These are phyloP conservation scores for Huntiella moniliformis DNA, from an alignment of 2,329 filamentous ascomycete genomes.

Conservation along the genomic window DNA sequence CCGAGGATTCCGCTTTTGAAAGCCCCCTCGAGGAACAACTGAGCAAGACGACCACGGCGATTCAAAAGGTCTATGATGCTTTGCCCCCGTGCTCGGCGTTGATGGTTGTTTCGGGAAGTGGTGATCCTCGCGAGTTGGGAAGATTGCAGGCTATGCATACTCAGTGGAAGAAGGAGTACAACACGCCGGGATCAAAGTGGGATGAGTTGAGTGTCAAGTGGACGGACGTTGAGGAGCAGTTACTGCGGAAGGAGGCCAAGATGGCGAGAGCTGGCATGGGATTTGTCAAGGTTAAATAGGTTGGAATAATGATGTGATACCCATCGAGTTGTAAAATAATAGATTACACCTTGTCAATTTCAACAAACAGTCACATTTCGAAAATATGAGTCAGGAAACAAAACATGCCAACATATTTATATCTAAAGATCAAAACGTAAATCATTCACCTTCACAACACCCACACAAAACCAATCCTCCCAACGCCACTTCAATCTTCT, in stretches of 20 bases:
- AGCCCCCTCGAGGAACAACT: slow-evolving; percentile 28
- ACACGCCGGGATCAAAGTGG: slow-evolving; percentile 44
- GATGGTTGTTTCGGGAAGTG: slow-evolving; percentile 46
- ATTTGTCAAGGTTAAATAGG: slow-evolving; percentile 45
- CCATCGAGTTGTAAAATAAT: not conserved
- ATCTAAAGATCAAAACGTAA: not conserved
- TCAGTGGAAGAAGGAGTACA: slow-evolving; percentile 45
- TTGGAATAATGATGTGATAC: not conserved
- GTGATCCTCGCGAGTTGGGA: slow-evolving; percentile 48
- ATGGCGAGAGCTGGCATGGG: slow-evolving; percentile 43
- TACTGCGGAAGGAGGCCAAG: slow-evolving; percentile 35
- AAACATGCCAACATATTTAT: not conserved
- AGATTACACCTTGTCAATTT: not conserved
- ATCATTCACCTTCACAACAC: slow-evolving; percentile 1
- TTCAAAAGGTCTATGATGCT: slow-evolving; percentile 35
- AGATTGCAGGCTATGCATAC: slow-evolving; percentile 39
- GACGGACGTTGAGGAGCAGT: slow-evolving; percentile 49
- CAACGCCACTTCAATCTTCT: not conserved
- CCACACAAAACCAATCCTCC: not conserved
- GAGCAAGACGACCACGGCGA: slow-evolving; percentile 26
- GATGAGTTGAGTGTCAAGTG: slow-evolving; percentile 47
- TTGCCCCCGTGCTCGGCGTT: slow-evolving; percentile 48
- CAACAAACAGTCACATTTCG: not conserved
- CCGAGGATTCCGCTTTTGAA: slow-evolving; percentile 12
- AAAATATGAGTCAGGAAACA: not conserved